Conservation (phyloP, 1,139 yeast genomes). For the Suhomyces bokatorum region DNA sequence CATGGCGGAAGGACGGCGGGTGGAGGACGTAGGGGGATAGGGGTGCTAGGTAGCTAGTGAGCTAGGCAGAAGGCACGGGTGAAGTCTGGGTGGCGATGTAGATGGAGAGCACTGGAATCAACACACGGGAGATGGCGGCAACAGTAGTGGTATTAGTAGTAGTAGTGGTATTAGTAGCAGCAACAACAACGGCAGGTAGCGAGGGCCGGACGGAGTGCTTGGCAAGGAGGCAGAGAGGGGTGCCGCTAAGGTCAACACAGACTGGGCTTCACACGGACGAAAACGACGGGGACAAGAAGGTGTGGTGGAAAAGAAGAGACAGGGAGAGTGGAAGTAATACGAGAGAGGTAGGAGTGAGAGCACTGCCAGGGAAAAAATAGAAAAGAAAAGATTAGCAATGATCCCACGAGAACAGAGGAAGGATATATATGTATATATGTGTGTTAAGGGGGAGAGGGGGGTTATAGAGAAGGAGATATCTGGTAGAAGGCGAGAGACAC, state of each 20-base stretch:
- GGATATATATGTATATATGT: neutral
- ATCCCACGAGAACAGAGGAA: neutral
- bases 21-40: neutral
- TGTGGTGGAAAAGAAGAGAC: neutral
- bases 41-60: too few relatives aligned
- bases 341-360: neutral
- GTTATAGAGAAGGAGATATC: neutral
- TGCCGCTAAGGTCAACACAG: too few relatives aligned
- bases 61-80: too few relatives aligned
- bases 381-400: neutral
- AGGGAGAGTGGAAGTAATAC: neutral
- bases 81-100: too few relatives aligned
- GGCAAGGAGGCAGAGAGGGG: too few relatives aligned
- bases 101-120: neutral
- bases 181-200: too few relatives aligned
- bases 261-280: neutral
- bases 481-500: too few relatives aligned
- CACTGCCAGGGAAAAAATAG: slow-evolving; percentile 1
- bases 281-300: neutral
- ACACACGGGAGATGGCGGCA: neutral
- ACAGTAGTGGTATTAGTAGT: too few relatives aligned
- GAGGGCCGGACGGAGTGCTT: too few relatives aligned
- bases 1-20: slow-evolving; percentile 2
- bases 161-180: too few relatives aligned
- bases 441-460: neutral